Percentiles rank a stretch among this genome's conserved stretches.
Conservation (phyloP, 78 protist species). For the Emiliania huxleyi region DNA sequence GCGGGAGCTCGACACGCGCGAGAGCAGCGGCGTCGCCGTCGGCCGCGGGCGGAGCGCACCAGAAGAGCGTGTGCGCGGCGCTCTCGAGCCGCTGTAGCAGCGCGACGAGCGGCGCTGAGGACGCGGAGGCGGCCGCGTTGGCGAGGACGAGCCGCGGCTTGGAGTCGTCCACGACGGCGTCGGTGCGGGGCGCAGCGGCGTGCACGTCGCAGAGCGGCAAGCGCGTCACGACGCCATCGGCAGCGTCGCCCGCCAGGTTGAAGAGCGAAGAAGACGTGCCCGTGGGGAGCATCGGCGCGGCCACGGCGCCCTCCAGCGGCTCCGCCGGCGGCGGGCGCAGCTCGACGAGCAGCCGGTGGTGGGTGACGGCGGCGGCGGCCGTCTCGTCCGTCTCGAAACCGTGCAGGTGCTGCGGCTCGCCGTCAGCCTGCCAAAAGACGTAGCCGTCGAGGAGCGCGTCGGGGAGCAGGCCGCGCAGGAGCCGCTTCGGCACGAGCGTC, state of each 20-base stretch:
- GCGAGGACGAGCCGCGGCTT: background rate
- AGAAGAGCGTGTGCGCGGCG: background rate
- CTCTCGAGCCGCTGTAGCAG: background rate
- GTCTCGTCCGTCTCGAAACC: background rate
- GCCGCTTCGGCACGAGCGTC: slow-evolving; percentile 28
- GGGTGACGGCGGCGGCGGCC: background rate
- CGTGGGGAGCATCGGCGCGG: too few relatives aligned
- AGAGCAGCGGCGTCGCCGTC: background rate
- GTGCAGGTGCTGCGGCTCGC: background rate
- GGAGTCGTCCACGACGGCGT: too few relatives aligned
- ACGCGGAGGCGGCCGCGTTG: background rate
- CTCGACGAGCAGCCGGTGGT: background rate
- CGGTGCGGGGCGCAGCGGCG: too few relatives aligned
- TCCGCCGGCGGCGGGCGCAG: too few relatives aligned
- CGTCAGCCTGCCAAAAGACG: slow-evolving; percentile 28
- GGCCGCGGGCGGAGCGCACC: background rate
- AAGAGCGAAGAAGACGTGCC: too few relatives aligned
- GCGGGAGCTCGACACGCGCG: background rate
- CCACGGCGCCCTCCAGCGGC: too few relatives aligned
- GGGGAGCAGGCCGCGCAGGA: slow-evolving; percentile 51
- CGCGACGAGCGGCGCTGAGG: background rate
- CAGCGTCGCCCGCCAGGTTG: too few relatives aligned
- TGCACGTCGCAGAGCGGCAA: too few relatives aligned
- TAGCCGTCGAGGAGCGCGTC: slow-evolving; percentile 16
- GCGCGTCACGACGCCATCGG: too few relatives aligned